Conservation (phyloP, 2,329 filamentous ascomycete species). For the Aspergillus fumigatiaffinis region DNA sequence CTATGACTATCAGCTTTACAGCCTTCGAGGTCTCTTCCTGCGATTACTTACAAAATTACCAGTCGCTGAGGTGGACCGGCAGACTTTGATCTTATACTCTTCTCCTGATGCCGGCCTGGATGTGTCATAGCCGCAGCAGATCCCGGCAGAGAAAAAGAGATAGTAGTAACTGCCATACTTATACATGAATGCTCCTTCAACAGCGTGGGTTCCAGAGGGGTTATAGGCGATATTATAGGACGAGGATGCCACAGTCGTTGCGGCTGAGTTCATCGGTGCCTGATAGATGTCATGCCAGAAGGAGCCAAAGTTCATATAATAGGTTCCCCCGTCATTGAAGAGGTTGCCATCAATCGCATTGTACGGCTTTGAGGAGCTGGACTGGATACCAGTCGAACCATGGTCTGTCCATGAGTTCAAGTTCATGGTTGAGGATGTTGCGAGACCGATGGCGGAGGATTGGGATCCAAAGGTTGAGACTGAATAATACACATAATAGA, state of each 20-base stretch:
- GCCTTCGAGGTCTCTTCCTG: background rate
- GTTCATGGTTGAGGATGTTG: slow-evolving; percentile 45
- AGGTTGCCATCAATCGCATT: slow-evolving; percentile 61
- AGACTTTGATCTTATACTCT: slow-evolving; percentile 66
- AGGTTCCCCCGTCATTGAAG: slow-evolving; percentile 39
- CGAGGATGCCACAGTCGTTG: slow-evolving; percentile 26
- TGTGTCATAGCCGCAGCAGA: slow-evolving; percentile 58
- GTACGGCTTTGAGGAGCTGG: slow-evolving; percentile 41
- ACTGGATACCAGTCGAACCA: slow-evolving; percentile 35
- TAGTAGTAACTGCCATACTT: slow-evolving; percentile 58
- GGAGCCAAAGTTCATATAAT: slow-evolving; percentile 60
- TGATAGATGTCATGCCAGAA: slow-evolving; percentile 66
- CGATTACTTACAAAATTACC: slow-evolving; percentile 48
- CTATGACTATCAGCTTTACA: slow-evolving; percentile 9
- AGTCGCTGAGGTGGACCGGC: slow-evolving; percentile 51
- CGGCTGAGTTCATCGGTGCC: slow-evolving; percentile 45
- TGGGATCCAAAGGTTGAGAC: slow-evolving; percentile 62
- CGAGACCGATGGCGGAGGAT: slow-evolving; percentile 58
- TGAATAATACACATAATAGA: slow-evolving; percentile 64
- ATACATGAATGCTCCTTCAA: slow-evolving; percentile 57
- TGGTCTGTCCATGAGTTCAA: slow-evolving; percentile 31
- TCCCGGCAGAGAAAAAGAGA: slow-evolving; percentile 59
- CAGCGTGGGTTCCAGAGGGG: slow-evolving; percentile 47
- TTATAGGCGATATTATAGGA: slow-evolving; percentile 54
- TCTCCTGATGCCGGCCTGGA: slow-evolving; percentile 50